phyloP scores from a whole-genome alignment of 2,329 filamentous ascomycete species.

The Aspergillus thermomutatus region DNA sequence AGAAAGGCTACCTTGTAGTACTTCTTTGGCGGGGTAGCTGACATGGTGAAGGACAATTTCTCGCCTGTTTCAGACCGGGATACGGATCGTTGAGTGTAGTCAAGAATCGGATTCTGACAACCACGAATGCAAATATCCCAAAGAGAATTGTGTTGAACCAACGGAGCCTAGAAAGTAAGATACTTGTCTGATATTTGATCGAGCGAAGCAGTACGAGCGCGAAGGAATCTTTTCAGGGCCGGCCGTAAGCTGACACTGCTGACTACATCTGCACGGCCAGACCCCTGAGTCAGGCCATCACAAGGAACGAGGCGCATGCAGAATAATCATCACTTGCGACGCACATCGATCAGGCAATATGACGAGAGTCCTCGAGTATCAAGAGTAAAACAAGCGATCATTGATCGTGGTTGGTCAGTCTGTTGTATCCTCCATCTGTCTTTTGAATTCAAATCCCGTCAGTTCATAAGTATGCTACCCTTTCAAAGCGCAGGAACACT shows the following conservation, averaged over 20 bases:
- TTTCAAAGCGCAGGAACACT: too few species aligned
- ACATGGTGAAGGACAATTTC: background rate
- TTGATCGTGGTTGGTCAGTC: too few species aligned
- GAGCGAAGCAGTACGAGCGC: background rate
- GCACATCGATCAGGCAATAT: background rate
- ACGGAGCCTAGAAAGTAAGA: background rate
- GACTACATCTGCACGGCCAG: background rate
- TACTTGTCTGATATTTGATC: background rate
- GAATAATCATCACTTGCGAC: background rate
- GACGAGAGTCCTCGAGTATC: too few species aligned
- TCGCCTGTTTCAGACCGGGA: background rate
- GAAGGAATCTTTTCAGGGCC: background rate
- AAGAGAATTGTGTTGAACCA: background rate
- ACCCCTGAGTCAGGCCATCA: background rate
- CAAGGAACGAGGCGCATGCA: background rate
- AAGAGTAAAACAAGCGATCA: too few species aligned
- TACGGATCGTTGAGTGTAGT: background rate
- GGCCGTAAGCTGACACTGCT: background rate
- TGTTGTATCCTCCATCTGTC: too few species aligned
- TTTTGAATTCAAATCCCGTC: too few species aligned
- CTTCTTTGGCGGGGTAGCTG: slow-evolving; percentile 5
- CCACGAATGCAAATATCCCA: background rate
- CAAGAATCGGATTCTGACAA: background rate
- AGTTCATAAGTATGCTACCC: too few species aligned
- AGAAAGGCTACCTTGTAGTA: slow-evolving; percentile 38